A percentile compares a stretch with the other conserved stretches of the same genome.
Conservation (phyloP, 306 rosid genomes). For the Pachyrhizus erosus region DNA sequence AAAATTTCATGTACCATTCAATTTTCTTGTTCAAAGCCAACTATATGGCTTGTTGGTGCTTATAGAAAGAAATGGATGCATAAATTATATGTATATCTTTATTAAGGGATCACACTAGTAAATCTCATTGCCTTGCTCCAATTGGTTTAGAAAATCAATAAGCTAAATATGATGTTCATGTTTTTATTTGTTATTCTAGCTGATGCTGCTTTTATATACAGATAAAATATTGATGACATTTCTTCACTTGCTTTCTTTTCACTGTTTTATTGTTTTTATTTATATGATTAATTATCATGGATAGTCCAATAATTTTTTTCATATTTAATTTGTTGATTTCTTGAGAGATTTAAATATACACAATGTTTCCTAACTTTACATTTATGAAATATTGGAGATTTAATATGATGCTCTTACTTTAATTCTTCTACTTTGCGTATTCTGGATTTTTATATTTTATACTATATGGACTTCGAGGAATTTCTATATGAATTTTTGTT, state of each 20-base stretch:
- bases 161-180: not conserved
- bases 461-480: too few relatives aligned
- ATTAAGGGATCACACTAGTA: constrained; percentile 14
- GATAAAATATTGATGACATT: constrained; percentile 12
- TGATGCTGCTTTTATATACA: not conserved
- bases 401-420: too few relatives aligned
- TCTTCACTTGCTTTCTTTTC: constrained; percentile 7
- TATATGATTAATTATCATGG: not conserved
- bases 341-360: too few relatives aligned
- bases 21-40: constrained; percentile 1
- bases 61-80: not conserved
- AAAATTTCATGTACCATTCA: not conserved
- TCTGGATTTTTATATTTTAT: too few relatives aligned
- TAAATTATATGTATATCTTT: not conserved
- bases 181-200: not conserved
- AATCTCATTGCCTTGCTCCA: constrained; percentile 6
- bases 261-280: not conserved
- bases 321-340: too few relatives aligned
- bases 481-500: too few relatives aligned
- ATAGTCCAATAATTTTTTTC: not conserved
- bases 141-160: not conserved
- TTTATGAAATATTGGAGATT: too few relatives aligned
- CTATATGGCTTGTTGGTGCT: not conserved
- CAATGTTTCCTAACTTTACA: too few relatives aligned
- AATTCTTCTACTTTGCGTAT: too few relatives aligned